phyloP scores from a whole-genome alignment of 1,284 basidiomycete genomes.

The Papiliotrema fonsecae region DNA sequence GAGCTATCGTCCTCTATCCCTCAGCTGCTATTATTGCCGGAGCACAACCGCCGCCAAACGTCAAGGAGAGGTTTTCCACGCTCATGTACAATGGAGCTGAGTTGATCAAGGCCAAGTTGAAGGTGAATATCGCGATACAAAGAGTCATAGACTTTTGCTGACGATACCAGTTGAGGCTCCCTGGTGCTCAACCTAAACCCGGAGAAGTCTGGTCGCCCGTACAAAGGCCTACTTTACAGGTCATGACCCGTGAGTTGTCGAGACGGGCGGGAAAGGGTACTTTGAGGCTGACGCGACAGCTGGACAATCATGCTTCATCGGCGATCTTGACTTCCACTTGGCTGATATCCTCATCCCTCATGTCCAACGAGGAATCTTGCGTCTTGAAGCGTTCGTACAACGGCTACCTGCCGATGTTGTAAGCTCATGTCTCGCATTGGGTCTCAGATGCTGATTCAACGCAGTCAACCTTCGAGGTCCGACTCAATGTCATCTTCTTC shows the following conservation, averaged over 20 bases:
- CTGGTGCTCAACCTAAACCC: slow-evolving; percentile 53
- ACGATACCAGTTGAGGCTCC: slow-evolving; percentile 26
- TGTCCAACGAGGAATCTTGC: slow-evolving; percentile 73
- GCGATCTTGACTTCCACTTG: slow-evolving; percentile 76
- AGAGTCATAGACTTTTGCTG: slow-evolving; percentile 1
- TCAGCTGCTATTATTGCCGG: slow-evolving; percentile 62
- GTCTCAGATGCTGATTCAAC: neutral
- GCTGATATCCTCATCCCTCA: slow-evolving; percentile 72
- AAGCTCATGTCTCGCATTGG: slow-evolving; percentile 10
- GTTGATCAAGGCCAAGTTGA: slow-evolving; percentile 69
- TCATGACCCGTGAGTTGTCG: slow-evolving; percentile 60
- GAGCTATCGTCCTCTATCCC: slow-evolving; percentile 80
- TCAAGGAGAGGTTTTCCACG: slow-evolving; percentile 22
- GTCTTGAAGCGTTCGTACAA: slow-evolving; percentile 63
- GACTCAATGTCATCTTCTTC: slow-evolving; percentile 80
- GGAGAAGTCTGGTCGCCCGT: slow-evolving; percentile 53
- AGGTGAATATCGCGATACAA: slow-evolving; percentile 39
- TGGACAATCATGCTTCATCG: slow-evolving; percentile 59
- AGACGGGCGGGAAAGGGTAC: too few species aligned
- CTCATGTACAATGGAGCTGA: slow-evolving; percentile 53
- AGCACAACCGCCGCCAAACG: slow-evolving; percentile 35
- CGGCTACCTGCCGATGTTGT: slow-evolving; percentile 46
- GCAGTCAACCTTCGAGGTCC: slow-evolving; percentile 43
- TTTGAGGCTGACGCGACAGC: slow-evolving; percentile 17
- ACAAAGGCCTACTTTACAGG: slow-evolving; percentile 79